Base-by-base conservation (phyloP, 73 alveolate genomes). In the Tetrahymena thermophila region DNA sequence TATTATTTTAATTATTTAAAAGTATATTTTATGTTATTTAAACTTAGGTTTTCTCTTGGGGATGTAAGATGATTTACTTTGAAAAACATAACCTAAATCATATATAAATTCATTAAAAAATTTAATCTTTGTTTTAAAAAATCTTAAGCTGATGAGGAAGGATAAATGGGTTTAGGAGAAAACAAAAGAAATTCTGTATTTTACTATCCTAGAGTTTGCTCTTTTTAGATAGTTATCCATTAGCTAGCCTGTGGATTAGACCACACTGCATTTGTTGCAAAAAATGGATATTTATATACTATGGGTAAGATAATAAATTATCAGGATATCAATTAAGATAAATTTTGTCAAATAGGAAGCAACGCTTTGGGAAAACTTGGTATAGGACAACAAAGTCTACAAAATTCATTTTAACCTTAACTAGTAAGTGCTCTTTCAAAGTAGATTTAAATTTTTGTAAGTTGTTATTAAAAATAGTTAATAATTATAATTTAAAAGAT, bases 221-320 rank as follows among this genome's bases (percentile, higher is more conserved):
- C 96, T 56, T 96, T 95, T 93, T 95, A 96, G 56, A 95, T 97
- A 17, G 96, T 93, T 31, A 95, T 97, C 8, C 94, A 35, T 19
- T 34, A 93, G 37, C 96, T 96, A 6, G 50, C 98, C 34, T 97
- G 98, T 94, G 98, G 98, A 38, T 96, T 96, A 37, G 98, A 97
- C 95, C 98, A 97, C 56, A 96, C 98, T 0, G 98, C 97, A 9
- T 85, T 97, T 19, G 94, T 96, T 16, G 96, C 98, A 8, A 96
- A 96, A 94, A 85, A 85, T 25, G 98, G 98, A 13, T 93, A 94
- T 57, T 94, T 97, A 10, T 97, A 96, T 71, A 89, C 96, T 5
- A 96, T 97, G 97, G 99, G 99, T 71, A 71, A 71, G 17, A 19
- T 71, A 23, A 9, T 31, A 7, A 71, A 3, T 23, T 71, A 71